A percentile compares a stretch with the other conserved stretches of the same genome.
These are phyloP conservation scores for Monascus purpureus DNA, from an alignment of 495 filamentous ascomycete genomes.

Conservation along the genomic window DNA sequence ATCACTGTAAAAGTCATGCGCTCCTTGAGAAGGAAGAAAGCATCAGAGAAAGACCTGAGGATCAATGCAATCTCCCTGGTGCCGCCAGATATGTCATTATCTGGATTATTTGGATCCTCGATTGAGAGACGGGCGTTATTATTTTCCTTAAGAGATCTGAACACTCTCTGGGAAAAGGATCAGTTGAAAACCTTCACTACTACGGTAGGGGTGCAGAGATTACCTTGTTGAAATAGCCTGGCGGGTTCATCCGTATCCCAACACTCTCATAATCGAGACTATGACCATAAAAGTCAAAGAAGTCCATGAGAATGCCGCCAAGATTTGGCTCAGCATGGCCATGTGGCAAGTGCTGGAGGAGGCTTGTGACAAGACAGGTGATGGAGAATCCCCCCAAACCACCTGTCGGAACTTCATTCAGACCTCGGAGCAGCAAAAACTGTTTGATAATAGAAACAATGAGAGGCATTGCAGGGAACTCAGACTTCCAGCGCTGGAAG, in stretches of 20 bases:
- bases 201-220: no score
- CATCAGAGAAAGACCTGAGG: slow-evolving; percentile 46
- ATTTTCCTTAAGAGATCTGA: slow-evolving; percentile 15
- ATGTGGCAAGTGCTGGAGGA: slow-evolving; percentile 65
- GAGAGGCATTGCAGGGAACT: slow-evolving; percentile 70
- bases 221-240: slow-evolving; percentile 61
- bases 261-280: slow-evolving; percentile 48
- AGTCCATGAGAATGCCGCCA: slow-evolving; percentile 67
- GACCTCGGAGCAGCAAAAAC: slow-evolving; percentile 69
- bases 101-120: slow-evolving; percentile 71
- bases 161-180: slow-evolving; percentile 8
- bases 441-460: slow-evolving; percentile 84
- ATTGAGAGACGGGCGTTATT: slow-evolving; percentile 50
- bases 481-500: slow-evolving; percentile 60
- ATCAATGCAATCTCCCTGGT: slow-evolving; percentile 52
- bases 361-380: slow-evolving; percentile 79
- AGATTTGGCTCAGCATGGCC: slow-evolving; percentile 48
- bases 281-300: slow-evolving; percentile 80
- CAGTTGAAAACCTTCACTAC: slow-evolving; percentile 1
- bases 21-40: slow-evolving; percentile 38
- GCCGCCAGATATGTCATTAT: slow-evolving; percentile 79
- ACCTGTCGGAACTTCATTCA: slow-evolving; percentile 82
- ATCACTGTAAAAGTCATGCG: slow-evolving; percentile 37
- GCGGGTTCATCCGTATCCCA: slow-evolving; percentile 63
- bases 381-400: slow-evolving; percentile 92